Conservation (phyloP, 164 flowering plant species). For the Tetracentron sinense region DNA sequence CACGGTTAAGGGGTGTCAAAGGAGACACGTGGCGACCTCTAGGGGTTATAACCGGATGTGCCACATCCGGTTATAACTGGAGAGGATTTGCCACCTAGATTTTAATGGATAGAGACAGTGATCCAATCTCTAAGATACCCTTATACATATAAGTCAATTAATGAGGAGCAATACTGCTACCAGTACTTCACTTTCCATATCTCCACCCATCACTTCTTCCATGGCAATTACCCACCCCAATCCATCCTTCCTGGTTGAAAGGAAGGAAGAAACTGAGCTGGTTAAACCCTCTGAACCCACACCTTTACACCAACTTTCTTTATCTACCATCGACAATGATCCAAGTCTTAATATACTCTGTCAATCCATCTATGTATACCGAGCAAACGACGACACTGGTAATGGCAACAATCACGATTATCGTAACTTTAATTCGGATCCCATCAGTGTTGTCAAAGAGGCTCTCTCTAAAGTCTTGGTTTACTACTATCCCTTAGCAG, state of each 20-base stretch:
- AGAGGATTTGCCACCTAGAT: too few relatives aligned
- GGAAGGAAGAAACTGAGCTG: slow-evolving; percentile 18
- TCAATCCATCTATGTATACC: slow-evolving; percentile 23
- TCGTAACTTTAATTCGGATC: slow-evolving; percentile 16
- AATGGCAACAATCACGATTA: background rate
- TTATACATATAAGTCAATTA: too few relatives aligned
- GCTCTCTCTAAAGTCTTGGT: slow-evolving; percentile 33
- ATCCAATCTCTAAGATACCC: too few relatives aligned
- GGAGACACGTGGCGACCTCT: too few relatives aligned
- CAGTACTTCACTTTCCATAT: too few relatives aligned
- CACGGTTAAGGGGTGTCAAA: too few relatives aligned
- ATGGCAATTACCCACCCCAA: slow-evolving; percentile 6
- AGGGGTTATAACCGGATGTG: too few relatives aligned
- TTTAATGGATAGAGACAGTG: too few relatives aligned
- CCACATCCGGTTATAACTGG: too few relatives aligned
- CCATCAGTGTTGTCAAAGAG: slow-evolving; percentile 20
- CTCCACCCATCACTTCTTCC: background rate
- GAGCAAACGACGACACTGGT: slow-evolving; percentile 1
- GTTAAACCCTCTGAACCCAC: slow-evolving; percentile 32
- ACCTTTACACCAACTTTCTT: slow-evolving; percentile 22
- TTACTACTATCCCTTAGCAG: slow-evolving; percentile 34
- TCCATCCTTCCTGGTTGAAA: slow-evolving; percentile 11
- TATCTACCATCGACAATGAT: slow-evolving; percentile 26
- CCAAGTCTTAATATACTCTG: slow-evolving; percentile 17
- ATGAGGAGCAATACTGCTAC: too few relatives aligned